A percentile compares a stretch with the other conserved stretches of the same genome.
phyloP scores from a whole-genome alignment of 2,329 filamentous ascomycete genomes.

The Penicillium janthinellum region DNA sequence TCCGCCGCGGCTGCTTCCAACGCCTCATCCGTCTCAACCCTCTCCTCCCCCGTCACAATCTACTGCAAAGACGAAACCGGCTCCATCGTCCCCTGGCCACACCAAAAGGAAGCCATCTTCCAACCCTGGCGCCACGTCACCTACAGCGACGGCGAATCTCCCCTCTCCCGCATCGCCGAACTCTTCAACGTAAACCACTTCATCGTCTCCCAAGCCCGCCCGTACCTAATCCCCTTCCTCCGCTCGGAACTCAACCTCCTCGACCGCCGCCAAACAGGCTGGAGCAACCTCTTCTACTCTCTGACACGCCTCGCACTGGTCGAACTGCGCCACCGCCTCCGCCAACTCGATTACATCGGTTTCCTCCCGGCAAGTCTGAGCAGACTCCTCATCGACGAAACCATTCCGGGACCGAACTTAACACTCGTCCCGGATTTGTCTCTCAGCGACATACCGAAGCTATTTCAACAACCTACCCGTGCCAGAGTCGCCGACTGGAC shows the following conservation, averaged over 20 bases:
- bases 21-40: conserved; percentile 58
- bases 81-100: conserved; percentile 72
- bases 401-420: conserved; percentile 73
- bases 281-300: conserved; percentile 60
- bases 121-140: conserved; percentile 68
- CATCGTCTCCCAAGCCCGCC: conserved; percentile 87
- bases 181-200: conserved; percentile 95
- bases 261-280: conserved; percentile 59
- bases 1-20: conserved; percentile 48
- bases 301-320: conserved; percentile 68
- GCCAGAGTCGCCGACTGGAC: conserved; percentile 84
- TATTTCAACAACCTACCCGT: conserved; percentile 80
- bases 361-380: conserved; percentile 70
- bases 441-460: conserved; percentile 69
- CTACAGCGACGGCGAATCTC: conserved; percentile 67
- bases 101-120: conserved; percentile 62
- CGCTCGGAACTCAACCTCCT: conserved; percentile 79
- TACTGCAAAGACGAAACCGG: conserved; percentile 78
- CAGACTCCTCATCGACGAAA: conserved; percentile 79
- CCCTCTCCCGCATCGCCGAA: conserved; percentile 72
- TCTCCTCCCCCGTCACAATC: conserved; percentile 68
- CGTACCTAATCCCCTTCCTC: conserved; percentile 84
- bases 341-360: conserved; percentile 76
- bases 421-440: conserved; percentile 81
- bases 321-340: conserved; percentile 77